Base-by-base conservation (phyloP, 805 yeast species). In the Tanozyma kutaoensis region DNA sequence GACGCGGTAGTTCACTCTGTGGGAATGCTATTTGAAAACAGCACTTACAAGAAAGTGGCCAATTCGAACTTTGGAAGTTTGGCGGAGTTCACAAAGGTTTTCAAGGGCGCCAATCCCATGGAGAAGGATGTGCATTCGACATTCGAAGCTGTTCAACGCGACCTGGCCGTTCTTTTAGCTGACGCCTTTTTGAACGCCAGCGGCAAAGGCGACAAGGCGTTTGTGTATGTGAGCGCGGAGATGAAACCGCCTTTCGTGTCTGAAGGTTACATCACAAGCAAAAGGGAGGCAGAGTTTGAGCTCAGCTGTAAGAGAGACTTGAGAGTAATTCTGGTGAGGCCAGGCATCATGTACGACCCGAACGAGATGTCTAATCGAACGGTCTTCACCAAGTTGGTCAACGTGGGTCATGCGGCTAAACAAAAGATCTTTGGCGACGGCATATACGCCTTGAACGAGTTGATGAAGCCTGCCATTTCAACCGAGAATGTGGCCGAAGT, bases 311-410 rank as follows among this genome's bases (percentile, higher is more conserved):
- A 58, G n/a, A 44, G 49, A 3, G 45, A 45, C 2, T 53, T 80
- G 14, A 62, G 88, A 30, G 56, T 77, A 0, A 69, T 85, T 2
- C 46, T 78, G 11, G 35, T 80, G 50, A 62, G 95, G 33, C 95
- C 95, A 0, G 93, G 93, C 0, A 71, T 84, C 39, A 74, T 85
- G 85, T 78, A 55, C 42, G 93, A 81, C 43, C 69, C n/a, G n/a
- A n/a, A n/a, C n/a, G n/a, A n/a, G n/a, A n/a, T n/a, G n/a, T n/a
- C n/a, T n/a, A 39, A 39, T 50, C 50, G 81, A 30, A 50, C 55
- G 9, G 30, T 53, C 1, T 33, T 76, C 24, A 66, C 62, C 30
- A 34, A 42, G 14, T 49, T 61, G 2, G 46, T 78, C 15, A 55
- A 61, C 24, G 16, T 61, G 3, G 51, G 66, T 23, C 58, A 64